Evolutionary conservation across 805 yeast species (phyloP), one percentile per base, ranked within the genome.

Genomic region (Helenozyma rhizophorensis): DNA sequence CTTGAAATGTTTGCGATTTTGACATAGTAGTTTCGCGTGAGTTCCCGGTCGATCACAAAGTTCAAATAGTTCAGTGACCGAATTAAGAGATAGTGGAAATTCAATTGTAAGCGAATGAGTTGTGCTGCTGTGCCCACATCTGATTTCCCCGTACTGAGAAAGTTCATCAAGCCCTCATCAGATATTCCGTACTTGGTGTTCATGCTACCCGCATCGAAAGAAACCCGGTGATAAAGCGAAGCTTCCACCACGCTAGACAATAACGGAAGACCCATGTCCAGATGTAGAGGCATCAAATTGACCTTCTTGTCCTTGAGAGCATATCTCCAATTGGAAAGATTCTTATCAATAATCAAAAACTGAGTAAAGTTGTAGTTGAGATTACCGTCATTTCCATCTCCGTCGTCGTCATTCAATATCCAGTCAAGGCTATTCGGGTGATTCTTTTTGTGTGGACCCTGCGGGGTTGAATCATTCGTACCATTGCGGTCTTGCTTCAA

Each of bases 311-410:
- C 47, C 33, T 57, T 58, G 40, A 67, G 53, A 1, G 67, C 48
- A 12, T 52, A 50, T 39, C 70, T 59, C 72, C 72, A 67, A 30
- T 51, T 54, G 10, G 62, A 47, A 30, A 67, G 51, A 43, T 67
- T 66, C 33, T 54, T 59, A 45, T 67, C 72, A 31, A 67, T 67
- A 8, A 60, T 58, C 23, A 60, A 49, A 35, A 67, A 67, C 36
- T 67, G 72, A 30, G 57, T 58, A 39, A 60, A 66, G 38, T 67
- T 66, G 47, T 67, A 66, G 36, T 67, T 67, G 40, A 67, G 56
- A 34, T 67, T 66, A 4, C 72, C 72, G 43, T 66, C 72, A 37
- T 65, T 66, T 6, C 72, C 71, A 40, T 66, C 72, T 14, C 72
- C 72, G 40, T 65, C 72, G 40, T 65, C 70, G 37, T 67, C 70